These are phyloP conservation scores for Fusarium ambrosium DNA, from an alignment of 2,329 filamentous ascomycete genomes.

Conservation along the genomic window DNA sequence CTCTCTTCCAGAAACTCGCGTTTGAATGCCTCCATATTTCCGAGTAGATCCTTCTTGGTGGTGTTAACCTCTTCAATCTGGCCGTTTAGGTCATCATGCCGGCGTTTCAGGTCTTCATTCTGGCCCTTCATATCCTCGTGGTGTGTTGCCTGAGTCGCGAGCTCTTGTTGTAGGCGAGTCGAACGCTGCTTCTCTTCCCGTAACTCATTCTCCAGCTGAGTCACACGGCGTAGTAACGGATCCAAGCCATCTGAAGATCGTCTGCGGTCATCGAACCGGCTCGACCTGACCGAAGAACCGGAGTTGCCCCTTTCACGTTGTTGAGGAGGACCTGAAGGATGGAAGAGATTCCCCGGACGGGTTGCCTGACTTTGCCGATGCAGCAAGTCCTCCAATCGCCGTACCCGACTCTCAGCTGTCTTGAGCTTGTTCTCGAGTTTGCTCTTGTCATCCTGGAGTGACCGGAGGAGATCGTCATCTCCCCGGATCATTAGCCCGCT, in stretches of 20 bases:
- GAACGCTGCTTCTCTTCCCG: constrained; percentile 78
- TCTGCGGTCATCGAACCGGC: constrained; percentile 59
- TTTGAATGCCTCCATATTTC: constrained; percentile 94
- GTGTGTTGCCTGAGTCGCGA: constrained; percentile 68
- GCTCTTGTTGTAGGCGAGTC: constrained; percentile 77
- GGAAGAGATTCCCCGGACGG: constrained; percentile 69
- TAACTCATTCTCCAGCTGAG: constrained; percentile 83
- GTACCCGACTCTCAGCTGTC: constrained; percentile 89
- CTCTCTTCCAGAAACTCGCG: constrained; percentile 89
- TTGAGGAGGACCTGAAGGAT: constrained; percentile 60
- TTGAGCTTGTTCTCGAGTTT: constrained; percentile 80
- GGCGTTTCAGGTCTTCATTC: constrained; percentile 63
- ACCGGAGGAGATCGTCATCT: constrained; percentile 85
- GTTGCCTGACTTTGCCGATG: constrained; percentile 81
- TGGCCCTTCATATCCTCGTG: constrained; percentile 74
- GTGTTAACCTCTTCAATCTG: constrained; percentile 89
- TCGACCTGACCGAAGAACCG: constrained; percentile 62
- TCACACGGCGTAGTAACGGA: constrained; percentile 61
- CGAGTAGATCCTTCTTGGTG: constrained; percentile 92
- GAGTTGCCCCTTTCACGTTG: constrained; percentile 65
- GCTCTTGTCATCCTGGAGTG: constrained; percentile 85
- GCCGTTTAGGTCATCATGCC: constrained; percentile 68
- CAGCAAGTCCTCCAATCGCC: constrained; percentile 90
- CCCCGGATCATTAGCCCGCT: constrained; percentile 87
- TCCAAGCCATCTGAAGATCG: constrained; percentile 63